Base-by-base conservation (phyloP, 768 basidiomycete genomes). In the Crucibulum laeve region DNA sequence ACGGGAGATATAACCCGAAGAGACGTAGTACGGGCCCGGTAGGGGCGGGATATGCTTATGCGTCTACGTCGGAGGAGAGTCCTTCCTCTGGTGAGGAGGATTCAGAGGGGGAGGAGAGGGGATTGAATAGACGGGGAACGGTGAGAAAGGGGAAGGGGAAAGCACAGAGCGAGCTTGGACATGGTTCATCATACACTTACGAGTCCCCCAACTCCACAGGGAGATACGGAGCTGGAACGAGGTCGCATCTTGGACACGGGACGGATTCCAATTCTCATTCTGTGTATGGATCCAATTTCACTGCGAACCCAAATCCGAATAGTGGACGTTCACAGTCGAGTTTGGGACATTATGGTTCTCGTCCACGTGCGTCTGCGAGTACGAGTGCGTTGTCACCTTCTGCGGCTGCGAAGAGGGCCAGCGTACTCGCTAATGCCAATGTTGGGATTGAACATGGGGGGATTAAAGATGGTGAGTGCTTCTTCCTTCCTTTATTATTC, bases 331-430 rank as follows among this genome's bases (percentile, higher is more conserved):
- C 69, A 3, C 68, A 65, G 37, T 69, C 69, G 13, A 65, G 55
- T 55, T 45, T 68, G 13, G 62, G 61, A 21, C 55, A 58, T 40
- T 61, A 66, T 49, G 34, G 36, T 25, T 54, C 52, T 11, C 67
- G 76, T 33, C 57, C 55, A n/a, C 69, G 76, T 1, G 78, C 79
- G 19, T 81, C 79, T 38, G 67, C 62, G 32, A 84, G 83, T 6
- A 73, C 79, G 2, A 80, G 80, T 49, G 81, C 82, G 4, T 44
- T 80, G 28, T 61, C 68, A 2, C 80, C 80, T 0, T 70, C 64
- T 35, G 66, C 70, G 19, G 75, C 77, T 6, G 77, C 77, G 0
- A 72, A 70, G 44, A 66, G 72, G 25, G 81, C 77, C 1, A 77
- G 74, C 25, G 50, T 58, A 13, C 36, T 74, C 26, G 65, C 57